Evolutionary conservation across 352 stramenopile species (phyloP), one percentile per base, ranked within the genome.

Genomic region (Phytophthora vignae): DNA sequence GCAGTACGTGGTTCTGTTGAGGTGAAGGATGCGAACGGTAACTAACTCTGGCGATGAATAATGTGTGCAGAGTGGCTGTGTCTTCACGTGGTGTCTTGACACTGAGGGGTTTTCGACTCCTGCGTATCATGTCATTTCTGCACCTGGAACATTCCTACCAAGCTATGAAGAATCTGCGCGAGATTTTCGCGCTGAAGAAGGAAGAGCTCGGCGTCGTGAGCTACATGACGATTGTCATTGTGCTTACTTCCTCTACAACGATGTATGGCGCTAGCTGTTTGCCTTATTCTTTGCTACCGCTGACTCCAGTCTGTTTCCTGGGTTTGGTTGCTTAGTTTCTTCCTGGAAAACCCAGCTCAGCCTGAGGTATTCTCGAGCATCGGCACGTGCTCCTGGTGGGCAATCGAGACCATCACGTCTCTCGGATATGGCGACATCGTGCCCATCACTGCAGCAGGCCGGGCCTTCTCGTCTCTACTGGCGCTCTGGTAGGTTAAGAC

Each of bases 401-500:
- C 82, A 0, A 89, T 96, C 4, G 81, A 93, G 54, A 96, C 89
- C 8, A 94, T 96, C 68, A 96, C 89, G 14, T 95, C 89, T 48
- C 84, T 96, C n/a, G 89, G 89, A 42, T 96, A 96, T 46, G 87
- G 87, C 10, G 85, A 96, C 56, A 95, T 94, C n/a, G 87, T 95
- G 7, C 89, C 89, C 1, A 75, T 96, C 58, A 95, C 89, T 3
- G 71, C 71, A 38, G 74, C 58, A 15, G 89, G 87, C 2, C 86
- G 88, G 8, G 77, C 86, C 44, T 96, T 96, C 67, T 92, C 84
- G 21, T 90, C 83, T 4, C 69, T 94, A 38, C 71, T 96, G 19
- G 89, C 89, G 12, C 67, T 96, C 6, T 96, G 85, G 53, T 59
- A 17, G 29, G 53, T 31, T 11, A 42, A 11, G 49, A 11, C 22